Conservation (phyloP, 2,329 filamentous ascomycete genomes). For the Monilinia laxa region DNA sequence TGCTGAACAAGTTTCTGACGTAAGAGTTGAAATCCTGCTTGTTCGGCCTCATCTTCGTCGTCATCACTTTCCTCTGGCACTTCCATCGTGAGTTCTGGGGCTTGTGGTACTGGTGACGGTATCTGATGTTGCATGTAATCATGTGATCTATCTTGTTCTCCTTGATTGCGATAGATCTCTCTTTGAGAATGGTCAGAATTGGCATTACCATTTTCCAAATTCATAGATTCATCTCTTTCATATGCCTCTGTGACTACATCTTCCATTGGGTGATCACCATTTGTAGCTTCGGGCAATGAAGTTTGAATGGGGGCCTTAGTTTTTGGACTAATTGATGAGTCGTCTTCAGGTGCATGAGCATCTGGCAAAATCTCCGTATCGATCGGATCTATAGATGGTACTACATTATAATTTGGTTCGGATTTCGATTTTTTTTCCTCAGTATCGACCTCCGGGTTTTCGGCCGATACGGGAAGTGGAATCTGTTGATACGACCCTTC, state of each 20-base stretch:
- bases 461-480: not conserved
- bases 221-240: not conserved
- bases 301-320: not conserved
- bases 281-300: conserved; percentile 2
- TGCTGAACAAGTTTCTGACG: conserved; percentile 15
- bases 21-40: conserved; percentile 20
- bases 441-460: not conserved
- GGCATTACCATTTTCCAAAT: not conserved
- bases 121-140: not conserved
- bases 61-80: conserved; percentile 29
- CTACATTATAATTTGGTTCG: not conserved
- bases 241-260: not conserved
- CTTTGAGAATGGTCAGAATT: not conserved
- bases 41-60: conserved; percentile 27
- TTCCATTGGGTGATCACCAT: conserved; percentile 10
- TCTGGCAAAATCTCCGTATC: conserved; percentile 16
- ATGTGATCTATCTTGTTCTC: not conserved
- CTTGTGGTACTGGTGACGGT: conserved; percentile 11
- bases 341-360: conserved; percentile 14
- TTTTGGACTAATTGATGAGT: conserved; percentile 15
- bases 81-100: conserved; percentile 23
- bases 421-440: not conserved
- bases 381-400: not conserved
- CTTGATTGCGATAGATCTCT: not conserved
- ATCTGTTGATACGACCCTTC: no score